A percentile compares a stretch with the other conserved stretches of the same genome.
These are phyloP conservation scores for Cicer cuneatum DNA, from an alignment of 306 rosid species.

Conservation along the genomic window DNA sequence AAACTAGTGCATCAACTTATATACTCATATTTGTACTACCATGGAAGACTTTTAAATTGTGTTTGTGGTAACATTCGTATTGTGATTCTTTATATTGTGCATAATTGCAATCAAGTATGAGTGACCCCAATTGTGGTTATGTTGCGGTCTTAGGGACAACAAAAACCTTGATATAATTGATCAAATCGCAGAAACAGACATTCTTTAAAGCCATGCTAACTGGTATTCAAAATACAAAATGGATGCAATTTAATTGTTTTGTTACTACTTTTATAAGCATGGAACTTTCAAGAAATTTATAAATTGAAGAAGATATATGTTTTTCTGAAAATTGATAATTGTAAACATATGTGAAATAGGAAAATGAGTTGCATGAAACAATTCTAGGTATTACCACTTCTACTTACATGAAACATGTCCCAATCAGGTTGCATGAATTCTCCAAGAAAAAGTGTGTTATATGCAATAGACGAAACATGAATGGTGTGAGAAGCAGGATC, in stretches of 20 bases:
- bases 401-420: slow-evolving; percentile 99
- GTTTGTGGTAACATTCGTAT: neutral
- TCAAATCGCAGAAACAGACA: too few species aligned
- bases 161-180: too few species aligned
- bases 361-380: too few species aligned
- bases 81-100: too few species aligned
- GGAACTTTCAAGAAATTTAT: neutral
- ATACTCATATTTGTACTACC: neutral
- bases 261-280: neutral
- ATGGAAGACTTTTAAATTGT: neutral
- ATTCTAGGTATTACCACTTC: neutral
- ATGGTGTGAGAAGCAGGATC: slow-evolving; percentile 99
- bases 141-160: neutral
- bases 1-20: neutral
- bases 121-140: neutral
- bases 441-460: slow-evolving; percentile 90
- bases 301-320: too few species aligned
- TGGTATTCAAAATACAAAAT: too few species aligned
- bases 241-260: too few species aligned
- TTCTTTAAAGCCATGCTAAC: too few species aligned
- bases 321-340: neutral
- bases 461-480: slow-evolving; percentile 91
- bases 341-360: neutral
- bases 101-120: too few species aligned
- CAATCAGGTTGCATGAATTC: slow-evolving; percentile 98